Evolutionary conservation across 805 yeast genomes (phyloP).

Genomic region (Starmera quercuum): DNA sequence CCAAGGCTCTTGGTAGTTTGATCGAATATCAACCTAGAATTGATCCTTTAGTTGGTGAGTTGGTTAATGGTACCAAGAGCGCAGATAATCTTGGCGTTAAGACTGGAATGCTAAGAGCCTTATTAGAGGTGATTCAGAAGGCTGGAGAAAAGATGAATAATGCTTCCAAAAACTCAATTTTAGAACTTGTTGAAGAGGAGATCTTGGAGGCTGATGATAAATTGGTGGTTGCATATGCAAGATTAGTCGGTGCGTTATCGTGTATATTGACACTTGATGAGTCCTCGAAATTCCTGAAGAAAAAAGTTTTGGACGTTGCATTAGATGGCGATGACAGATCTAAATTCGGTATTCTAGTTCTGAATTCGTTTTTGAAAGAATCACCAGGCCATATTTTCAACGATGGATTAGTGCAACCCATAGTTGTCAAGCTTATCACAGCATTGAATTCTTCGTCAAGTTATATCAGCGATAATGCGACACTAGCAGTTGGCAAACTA

Average conservation of each 20-base stretch:
- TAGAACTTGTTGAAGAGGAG: slow-evolving; percentile 70
- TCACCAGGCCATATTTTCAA: slow-evolving; percentile 59
- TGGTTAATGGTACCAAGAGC: slow-evolving; percentile 65
- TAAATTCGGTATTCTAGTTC: slow-evolving; percentile 59
- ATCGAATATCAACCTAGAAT: slow-evolving; percentile 88
- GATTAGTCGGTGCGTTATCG: slow-evolving; percentile 69
- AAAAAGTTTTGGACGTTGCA: slow-evolving; percentile 46
- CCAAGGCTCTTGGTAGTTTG: slow-evolving; percentile 80
- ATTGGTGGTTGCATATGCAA: slow-evolving; percentile 68
- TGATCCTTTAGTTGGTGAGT: slow-evolving; percentile 84
- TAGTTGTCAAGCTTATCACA: slow-evolving; percentile 39
- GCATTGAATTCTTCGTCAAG: slow-evolving; percentile 35
- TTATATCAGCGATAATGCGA: slow-evolving; percentile 66
- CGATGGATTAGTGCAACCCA: slow-evolving; percentile 40
- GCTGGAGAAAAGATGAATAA: slow-evolving; percentile 78
- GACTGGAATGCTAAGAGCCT: slow-evolving; percentile 78
- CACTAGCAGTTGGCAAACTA: slow-evolving; percentile 76
- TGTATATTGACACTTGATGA: slow-evolving; percentile 58
- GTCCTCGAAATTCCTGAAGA: slow-evolving; percentile 48
- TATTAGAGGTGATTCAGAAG: slow-evolving; percentile 71
- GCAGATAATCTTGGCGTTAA: slow-evolving; percentile 66
- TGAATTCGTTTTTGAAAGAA: slow-evolving; percentile 75
- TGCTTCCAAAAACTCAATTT: slow-evolving; percentile 57
- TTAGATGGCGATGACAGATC: slow-evolving; percentile 35
- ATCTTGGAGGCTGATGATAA: slow-evolving; percentile 49